Percentiles rank a stretch among this genome's conserved stretches.
Conservation (phyloP, 1,284 basidiomycete genomes). For the Ganoderma leucocontextum region DNA sequence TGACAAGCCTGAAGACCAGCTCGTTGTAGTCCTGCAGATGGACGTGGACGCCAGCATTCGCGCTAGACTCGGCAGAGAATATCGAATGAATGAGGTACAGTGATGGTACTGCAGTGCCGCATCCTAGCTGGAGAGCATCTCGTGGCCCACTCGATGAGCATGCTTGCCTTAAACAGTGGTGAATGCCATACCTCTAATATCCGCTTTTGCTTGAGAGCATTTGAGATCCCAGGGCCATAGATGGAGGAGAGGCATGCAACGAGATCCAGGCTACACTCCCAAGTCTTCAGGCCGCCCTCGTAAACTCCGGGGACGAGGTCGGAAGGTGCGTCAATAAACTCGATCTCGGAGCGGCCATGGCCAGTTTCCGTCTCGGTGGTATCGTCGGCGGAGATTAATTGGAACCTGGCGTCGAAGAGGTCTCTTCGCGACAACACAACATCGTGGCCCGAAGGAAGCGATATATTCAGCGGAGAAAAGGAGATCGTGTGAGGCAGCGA, state of each 20-base stretch:
- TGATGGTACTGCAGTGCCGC: conserved; percentile 90
- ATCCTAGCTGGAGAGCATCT: conserved; percentile 73
- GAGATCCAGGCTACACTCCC: conserved; percentile 95
- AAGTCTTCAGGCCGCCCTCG: conserved; percentile 97
- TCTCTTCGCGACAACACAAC: conserved; percentile 78
- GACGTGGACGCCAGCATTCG: conserved; percentile 66
- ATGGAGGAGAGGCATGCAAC: conserved; percentile 62
- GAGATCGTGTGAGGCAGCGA: conserved; percentile 64
- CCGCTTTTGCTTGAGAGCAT: conserved; percentile 50
- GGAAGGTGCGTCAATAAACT: conserved; percentile 82
- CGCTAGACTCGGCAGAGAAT: conserved; percentile 49
- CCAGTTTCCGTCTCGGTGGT: conserved; percentile 34
- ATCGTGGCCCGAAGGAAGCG: conserved; percentile 43
- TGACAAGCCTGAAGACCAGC: conserved; percentile 85
- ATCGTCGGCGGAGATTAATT: conserved; percentile 71
- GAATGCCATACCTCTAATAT: conserved; percentile 67
- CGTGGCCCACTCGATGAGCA: not conserved
- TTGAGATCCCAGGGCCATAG: conserved; percentile 34
- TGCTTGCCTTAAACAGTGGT: not conserved
- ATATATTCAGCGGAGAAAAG: conserved; percentile 62
- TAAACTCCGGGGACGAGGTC: conserved; percentile 94
- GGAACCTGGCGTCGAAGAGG: conserved; percentile 94
- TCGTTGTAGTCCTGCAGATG: conserved; percentile 95
- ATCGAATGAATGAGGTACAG: conserved; percentile 75
- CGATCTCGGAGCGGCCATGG: conserved; percentile 45